These are phyloP conservation scores for Pseudodiploospora longispora DNA, from an alignment of 2,329 filamentous ascomycete genomes.

Conservation along the genomic window DNA sequence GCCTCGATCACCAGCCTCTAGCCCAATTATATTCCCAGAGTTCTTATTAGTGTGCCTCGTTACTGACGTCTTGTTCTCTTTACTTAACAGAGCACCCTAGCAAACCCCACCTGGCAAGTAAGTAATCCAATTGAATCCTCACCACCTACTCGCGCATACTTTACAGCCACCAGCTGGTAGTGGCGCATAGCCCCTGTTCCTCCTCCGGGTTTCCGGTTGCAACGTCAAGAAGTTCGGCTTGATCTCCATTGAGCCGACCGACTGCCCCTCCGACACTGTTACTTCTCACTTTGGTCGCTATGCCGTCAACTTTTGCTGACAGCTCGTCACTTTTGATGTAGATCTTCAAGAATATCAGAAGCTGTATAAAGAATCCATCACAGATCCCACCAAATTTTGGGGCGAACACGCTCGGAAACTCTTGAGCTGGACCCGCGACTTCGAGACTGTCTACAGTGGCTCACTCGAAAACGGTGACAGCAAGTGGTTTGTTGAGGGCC, in stretches of 20 bases:
- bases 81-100: slow-evolving; percentile 52
- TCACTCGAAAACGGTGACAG: slow-evolving; percentile 71
- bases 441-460: slow-evolving; percentile 78
- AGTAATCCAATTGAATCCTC: slow-evolving; percentile 23
- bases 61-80: slow-evolving; percentile 9
- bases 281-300: background rate
- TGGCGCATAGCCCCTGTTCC: slow-evolving; percentile 2
- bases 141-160: background rate
- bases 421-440: slow-evolving; percentile 83
- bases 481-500: slow-evolving; percentile 91
- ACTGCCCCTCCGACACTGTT: background rate
- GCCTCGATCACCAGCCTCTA: background rate
- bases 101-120: slow-evolving; percentile 59
- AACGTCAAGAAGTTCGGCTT: slow-evolving; percentile 6
- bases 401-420: slow-evolving; percentile 76
- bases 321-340: slow-evolving; percentile 20
- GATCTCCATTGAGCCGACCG: slow-evolving; percentile 2
- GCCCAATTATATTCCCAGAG: slow-evolving; percentile 3
- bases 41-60: background rate
- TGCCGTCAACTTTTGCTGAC: slow-evolving; percentile 5
- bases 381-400: slow-evolving; percentile 86
- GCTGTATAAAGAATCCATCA: slow-evolving; percentile 78
- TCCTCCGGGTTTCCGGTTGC: background rate
- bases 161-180: background rate
- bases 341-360: slow-evolving; percentile 59